phyloP scores from a whole-genome alignment of 768 basidiomycete species.

The Psilocybe cyanescens region DNA sequence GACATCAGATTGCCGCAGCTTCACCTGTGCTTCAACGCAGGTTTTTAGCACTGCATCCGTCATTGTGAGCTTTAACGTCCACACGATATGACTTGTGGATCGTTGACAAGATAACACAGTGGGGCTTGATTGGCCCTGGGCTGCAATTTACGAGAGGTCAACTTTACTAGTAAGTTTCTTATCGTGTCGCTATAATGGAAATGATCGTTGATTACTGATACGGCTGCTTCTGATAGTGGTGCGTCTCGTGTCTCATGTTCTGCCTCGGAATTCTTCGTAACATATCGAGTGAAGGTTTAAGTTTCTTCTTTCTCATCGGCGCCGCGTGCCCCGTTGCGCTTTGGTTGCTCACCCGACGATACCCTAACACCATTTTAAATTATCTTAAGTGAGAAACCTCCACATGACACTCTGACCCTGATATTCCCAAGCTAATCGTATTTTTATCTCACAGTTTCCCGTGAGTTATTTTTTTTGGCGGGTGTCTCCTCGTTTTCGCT shows the following conservation, averaged over 20 bases:
- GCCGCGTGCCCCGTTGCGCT: slow-evolving; percentile 64
- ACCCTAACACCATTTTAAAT: slow-evolving; percentile 63
- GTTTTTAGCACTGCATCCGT: slow-evolving; percentile 59
- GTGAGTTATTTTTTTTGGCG: slow-evolving; percentile 32
- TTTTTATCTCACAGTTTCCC: slow-evolving; percentile 41
- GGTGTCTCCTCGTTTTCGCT: too few species aligned
- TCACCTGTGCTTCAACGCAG: slow-evolving; percentile 54
- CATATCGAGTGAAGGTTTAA: slow-evolving; percentile 41
- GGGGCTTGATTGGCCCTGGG: slow-evolving; percentile 73
- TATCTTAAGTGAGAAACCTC: slow-evolving; percentile 64
- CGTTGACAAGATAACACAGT: slow-evolving; percentile 28
- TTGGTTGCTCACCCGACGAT: slow-evolving; percentile 64
- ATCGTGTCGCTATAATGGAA: not conserved
- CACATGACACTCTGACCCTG: not conserved
- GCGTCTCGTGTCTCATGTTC: slow-evolving; percentile 8
- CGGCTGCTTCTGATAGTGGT: slow-evolving; percentile 23
- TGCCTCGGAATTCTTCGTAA: not conserved
- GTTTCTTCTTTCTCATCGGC: slow-evolving; percentile 78
- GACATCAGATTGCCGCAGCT: slow-evolving; percentile 34
- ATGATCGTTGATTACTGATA: not conserved
- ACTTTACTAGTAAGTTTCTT: slow-evolving; percentile 56
- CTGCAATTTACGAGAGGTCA: slow-evolving; percentile 57
- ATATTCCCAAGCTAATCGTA: slow-evolving; percentile 8
- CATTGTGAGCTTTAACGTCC: slow-evolving; percentile 45
- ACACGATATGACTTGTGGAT: not conserved